Evolutionary conservation across 371 early-diverging fungal species (phyloP), one percentile per base, ranked within the genome.

Genomic region (Mucor saturninus): DNA sequence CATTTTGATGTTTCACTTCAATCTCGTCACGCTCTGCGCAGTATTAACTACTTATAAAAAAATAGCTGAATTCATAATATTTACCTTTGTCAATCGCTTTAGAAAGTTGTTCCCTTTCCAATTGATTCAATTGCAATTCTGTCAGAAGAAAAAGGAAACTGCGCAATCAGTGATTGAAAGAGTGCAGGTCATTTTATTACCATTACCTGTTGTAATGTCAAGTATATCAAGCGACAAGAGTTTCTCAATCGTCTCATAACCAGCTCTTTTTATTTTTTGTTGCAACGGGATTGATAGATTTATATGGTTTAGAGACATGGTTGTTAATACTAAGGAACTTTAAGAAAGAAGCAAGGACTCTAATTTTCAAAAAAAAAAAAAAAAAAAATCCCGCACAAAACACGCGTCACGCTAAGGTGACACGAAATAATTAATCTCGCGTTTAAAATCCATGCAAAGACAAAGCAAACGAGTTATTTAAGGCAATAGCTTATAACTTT

Each of bases 221-320:
- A 60, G 15, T 9, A 72, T 30, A 31, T 55, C 63, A 4, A 43
- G 51, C 21, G 67, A 56, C 32, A 69, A 59, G 11, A 74, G 29
- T 28, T 74, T 64, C 35, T 69, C 61, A 3, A 72, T 13, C 11
- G 51, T 69, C 35, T 73, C 72, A 48, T 71, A 74, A 2, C 77
- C 77, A 43, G 50, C 56, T 8, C 64, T 50, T 28, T 65, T 59
- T 26, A 76, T 42, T 31, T 73, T 76, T 38, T 62, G 35, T 38
- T 32, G 15, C 54, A 76, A 57, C 13, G 50, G 51, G 29, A 53
- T 55, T 42, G 53, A 35, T 2, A 46, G 9, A n/a, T 59, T 58
- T n/a, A 39, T 13, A 21, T 53, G 13, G 2, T 35, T 39, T 13
- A 65, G 26, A 8, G 65, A 26, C 65, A 65, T 65, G 30, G 28